Evolutionary conservation across 306 rosid species (phyloP), one percentile per base, ranked within the genome.

Genomic region (Pterocarpus macrocarpus): DNA sequence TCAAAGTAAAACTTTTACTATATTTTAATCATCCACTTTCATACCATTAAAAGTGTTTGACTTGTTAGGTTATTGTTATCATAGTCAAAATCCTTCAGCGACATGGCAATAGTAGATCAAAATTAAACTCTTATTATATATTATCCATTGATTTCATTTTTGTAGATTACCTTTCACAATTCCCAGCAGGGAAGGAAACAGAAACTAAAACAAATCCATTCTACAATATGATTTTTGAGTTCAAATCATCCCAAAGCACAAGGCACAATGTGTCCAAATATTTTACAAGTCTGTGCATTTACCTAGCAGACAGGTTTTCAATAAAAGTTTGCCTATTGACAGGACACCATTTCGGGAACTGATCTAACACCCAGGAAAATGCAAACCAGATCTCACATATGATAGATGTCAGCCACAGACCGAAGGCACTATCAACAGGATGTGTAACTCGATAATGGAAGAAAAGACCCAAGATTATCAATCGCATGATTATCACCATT

Each of bases 311-410:
- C 6, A 95, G 87, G 75, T 52, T 81, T 56, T 95, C 98, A 22
- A 78, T 80, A 68, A 62, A 93, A 77, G 99, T 93, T 65, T 84
- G 85, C 86, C 99, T 86, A 49, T 87, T 85, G 80, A 95, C 79
- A 1, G 99, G 99, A 88, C 16, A 88, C 99, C 98, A 93, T 89
- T 95, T 93, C 38, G 99, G 98, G 87, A 95, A 95, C 90, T 95
- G 98, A 91, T 95, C 98, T 86, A 95, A 78, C 74, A 93, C 93
- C 99, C 99, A 95, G 53, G 99, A 95, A 87, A 89, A 86, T 64
- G 94, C 99, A 74, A 95, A 95, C 99, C 99, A 95, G 71, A 95
- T 95, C 90, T 95, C 99, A 77, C 99, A 95, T 61, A 91, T 90
- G 57, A 95, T 78, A 11, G 99, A 95, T 77, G 99, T 95, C 88